phyloP scores from a whole-genome alignment of 2,329 filamentous ascomycete genomes.

The Triangularia verruculosa region DNA sequence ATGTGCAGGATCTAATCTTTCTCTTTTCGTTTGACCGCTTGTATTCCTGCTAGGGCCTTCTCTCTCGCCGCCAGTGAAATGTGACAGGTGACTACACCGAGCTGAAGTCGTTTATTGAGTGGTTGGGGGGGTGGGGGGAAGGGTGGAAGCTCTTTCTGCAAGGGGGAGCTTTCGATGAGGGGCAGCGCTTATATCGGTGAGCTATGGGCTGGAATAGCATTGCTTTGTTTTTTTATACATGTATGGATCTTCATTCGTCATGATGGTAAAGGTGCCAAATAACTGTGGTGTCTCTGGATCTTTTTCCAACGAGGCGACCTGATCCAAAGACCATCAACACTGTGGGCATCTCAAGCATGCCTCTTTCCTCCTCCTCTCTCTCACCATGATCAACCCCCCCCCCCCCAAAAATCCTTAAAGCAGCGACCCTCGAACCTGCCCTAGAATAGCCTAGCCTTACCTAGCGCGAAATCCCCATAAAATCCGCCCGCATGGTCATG shows the following conservation, averaged over 20 bases:
- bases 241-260: neutral
- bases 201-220: too few relatives aligned
- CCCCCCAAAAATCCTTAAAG: slow-evolving; percentile 1
- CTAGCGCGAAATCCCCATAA: neutral
- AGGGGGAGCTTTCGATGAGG: neutral
- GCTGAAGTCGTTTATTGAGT: neutral
- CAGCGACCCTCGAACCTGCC: neutral
- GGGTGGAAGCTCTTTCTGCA: neutral
- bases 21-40: too few relatives aligned
- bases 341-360: neutral
- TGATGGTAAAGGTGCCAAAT: too few relatives aligned
- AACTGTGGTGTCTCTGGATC: too few relatives aligned
- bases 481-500: slow-evolving; percentile 17
- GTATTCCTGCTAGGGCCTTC: too few relatives aligned
- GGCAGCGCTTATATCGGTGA: neutral
- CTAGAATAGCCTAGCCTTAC: neutral
- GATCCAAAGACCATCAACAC: too few relatives aligned
- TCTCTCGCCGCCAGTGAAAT: too few relatives aligned
- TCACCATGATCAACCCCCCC: neutral
- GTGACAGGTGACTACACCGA: neutral
- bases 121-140: neutral
- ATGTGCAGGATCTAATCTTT: neutral
- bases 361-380: neutral
- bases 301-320: too few relatives aligned
- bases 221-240: neutral